Conservation (phyloP, 106 monocot genomes). For the Narthecium ossifragum region DNA sequence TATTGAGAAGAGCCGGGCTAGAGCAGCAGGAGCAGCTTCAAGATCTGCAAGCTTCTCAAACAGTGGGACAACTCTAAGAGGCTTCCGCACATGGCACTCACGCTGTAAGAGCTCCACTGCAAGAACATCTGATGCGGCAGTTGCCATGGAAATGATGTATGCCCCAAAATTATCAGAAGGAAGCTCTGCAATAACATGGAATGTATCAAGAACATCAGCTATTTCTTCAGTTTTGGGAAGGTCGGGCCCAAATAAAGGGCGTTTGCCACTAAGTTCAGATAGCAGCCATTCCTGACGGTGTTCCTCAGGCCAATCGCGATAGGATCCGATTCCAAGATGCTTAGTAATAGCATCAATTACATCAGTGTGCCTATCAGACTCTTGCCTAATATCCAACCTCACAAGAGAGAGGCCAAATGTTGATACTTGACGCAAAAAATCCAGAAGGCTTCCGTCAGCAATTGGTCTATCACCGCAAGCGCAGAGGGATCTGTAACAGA, state of each 20-base stretch:
- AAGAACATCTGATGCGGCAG: conserved; percentile 76
- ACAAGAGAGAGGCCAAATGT: conserved; percentile 91
- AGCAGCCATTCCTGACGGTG: conserved; percentile 87
- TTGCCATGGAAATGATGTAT: conserved; percentile 98
- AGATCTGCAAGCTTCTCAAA: conserved; percentile 94
- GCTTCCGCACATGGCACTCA: conserved; percentile 57
- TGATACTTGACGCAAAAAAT: conserved; percentile 71
- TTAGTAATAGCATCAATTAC: conserved; percentile 90
- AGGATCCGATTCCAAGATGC: conserved; percentile 86
- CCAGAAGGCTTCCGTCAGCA: conserved; percentile 84
- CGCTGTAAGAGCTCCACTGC: conserved; percentile 74
- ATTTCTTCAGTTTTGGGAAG: conserved; percentile 83
- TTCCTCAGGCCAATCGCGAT: conserved; percentile 94
- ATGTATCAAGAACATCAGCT: conserved; percentile 73
- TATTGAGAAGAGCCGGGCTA: conserved; percentile 64
- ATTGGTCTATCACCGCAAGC: conserved; percentile 41
- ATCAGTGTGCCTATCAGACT: conserved; percentile 95
- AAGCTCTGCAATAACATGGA: conserved; percentile 74
- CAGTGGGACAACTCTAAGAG: conserved; percentile 76
- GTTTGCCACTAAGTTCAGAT: conserved; percentile 76
- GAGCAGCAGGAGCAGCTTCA: conserved; percentile 73
- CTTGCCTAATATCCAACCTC: conserved; percentile 95
- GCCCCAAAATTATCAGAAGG: conserved; percentile 87
- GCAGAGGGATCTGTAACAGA: conserved; percentile 62
- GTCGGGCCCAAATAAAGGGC: conserved; percentile 84